A percentile compares a stretch with the other conserved stretches of the same genome.
phyloP scores from a whole-genome alignment of 345 rosid genomes.

The Pistacia atlantica region DNA sequence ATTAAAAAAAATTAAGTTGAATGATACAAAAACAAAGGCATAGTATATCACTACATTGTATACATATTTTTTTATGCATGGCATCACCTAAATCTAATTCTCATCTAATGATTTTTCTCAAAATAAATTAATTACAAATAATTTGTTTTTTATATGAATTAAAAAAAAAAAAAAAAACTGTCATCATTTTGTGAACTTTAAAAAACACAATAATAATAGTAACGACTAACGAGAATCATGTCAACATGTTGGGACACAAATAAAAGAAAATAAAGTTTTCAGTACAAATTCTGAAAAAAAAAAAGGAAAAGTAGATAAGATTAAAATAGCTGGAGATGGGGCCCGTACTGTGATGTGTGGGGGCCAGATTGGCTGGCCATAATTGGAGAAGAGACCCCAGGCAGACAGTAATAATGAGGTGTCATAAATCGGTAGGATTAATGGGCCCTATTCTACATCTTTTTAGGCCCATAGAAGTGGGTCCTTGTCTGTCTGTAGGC shows the following conservation, averaged over 20 bases:
- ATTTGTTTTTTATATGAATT: too few relatives aligned
- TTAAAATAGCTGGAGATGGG: slow-evolving; percentile 26
- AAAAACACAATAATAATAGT: background rate
- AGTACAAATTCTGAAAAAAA: background rate
- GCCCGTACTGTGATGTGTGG: slow-evolving; percentile 20
- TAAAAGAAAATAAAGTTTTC: background rate
- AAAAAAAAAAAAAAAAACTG: too few relatives aligned
- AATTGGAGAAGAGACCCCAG: slow-evolving; percentile 26
- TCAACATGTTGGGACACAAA: slow-evolving; percentile 17
- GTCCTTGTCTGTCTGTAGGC: background rate
- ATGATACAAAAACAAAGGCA: too few relatives aligned
- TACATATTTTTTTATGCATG: too few relatives aligned
- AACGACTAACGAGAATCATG: background rate
- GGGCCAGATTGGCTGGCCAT: slow-evolving; percentile 30
- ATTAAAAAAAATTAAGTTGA: too few relatives aligned
- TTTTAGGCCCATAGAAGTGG: background rate
- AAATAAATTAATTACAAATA: too few relatives aligned
- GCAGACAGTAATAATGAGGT: slow-evolving; percentile 22
- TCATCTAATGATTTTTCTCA: too few relatives aligned
- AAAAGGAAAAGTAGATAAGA: background rate
- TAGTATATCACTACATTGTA: too few relatives aligned
- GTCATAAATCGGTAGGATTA: slow-evolving; percentile 14
- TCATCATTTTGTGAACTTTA: too few relatives aligned
- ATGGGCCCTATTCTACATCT: slow-evolving; percentile 23
- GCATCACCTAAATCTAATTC: too few relatives aligned